Conservation (phyloP, 2,329 filamentous ascomycete species). For the Penicillium sp. region DNA sequence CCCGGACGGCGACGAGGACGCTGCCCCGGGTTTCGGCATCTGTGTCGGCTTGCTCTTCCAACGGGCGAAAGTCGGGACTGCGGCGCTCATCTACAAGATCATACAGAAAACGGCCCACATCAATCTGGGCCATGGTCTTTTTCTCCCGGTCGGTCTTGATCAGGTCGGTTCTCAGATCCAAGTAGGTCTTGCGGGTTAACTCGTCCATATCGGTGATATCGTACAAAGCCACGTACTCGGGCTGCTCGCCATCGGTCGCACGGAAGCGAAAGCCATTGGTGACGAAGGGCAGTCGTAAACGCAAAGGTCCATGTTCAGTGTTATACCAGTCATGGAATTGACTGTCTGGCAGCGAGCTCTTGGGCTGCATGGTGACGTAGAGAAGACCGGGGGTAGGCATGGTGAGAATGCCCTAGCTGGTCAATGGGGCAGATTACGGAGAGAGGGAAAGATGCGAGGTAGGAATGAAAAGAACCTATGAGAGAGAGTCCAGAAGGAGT, state of each 20-base stretch:
- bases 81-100: slow-evolving; percentile 60
- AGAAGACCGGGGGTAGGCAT: slow-evolving; percentile 62
- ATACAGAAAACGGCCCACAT: slow-evolving; percentile 67
- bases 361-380: slow-evolving; percentile 82
- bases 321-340: slow-evolving; percentile 94
- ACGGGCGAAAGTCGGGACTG: slow-evolving; percentile 54
- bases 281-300: slow-evolving; percentile 71
- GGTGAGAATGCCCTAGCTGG: slow-evolving; percentile 7
- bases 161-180: slow-evolving; percentile 45
- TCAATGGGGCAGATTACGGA: background rate
- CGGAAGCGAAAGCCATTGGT: slow-evolving; percentile 75
- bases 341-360: slow-evolving; percentile 58
- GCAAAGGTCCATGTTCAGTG: slow-evolving; percentile 82
- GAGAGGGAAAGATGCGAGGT: background rate
- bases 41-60: slow-evolving; percentile 58
- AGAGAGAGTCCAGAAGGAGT: background rate
- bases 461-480: too few relatives aligned
- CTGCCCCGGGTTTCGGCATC: slow-evolving; percentile 53
- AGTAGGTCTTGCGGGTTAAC: slow-evolving; percentile 65
- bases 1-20: slow-evolving; percentile 60
- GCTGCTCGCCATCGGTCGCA: slow-evolving; percentile 59
- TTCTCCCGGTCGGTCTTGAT: slow-evolving; percentile 58
- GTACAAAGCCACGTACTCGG: slow-evolving; percentile 75
- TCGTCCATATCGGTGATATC: slow-evolving; percentile 72
- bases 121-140: slow-evolving; percentile 61